A percentile compares a stretch with the other conserved stretches of the same genome.
Conservation (phyloP, 2,329 filamentous ascomycete species). For the Paecilomyces variotii region DNA sequence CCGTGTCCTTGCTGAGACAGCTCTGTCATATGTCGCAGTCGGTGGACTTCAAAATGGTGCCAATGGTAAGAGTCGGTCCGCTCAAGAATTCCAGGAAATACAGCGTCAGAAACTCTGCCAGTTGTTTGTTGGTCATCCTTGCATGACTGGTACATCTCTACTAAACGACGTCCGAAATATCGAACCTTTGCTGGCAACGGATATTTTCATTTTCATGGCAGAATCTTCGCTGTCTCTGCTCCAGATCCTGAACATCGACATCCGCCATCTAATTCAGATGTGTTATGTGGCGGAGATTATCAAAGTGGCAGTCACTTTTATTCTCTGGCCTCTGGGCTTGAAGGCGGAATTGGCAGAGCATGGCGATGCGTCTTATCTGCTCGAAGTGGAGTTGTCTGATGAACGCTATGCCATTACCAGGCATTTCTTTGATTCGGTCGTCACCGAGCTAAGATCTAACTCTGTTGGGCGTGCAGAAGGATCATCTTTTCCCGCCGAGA, state of each 20-base stretch:
- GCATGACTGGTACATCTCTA: conserved; percentile 24
- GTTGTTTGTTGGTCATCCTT: conserved; percentile 57
- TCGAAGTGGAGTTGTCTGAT: conserved; percentile 19
- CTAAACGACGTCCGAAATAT: conserved; percentile 30
- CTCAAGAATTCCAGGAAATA: conserved; percentile 59
- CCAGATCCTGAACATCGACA: conserved; percentile 60
- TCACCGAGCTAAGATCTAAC: conserved; percentile 28
- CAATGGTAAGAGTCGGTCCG: conserved; percentile 48
- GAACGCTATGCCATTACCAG: conserved; percentile 21
- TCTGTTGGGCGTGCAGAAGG: conserved; percentile 26
- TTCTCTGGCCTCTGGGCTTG: conserved; percentile 29
- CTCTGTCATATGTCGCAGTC: conserved; percentile 72
- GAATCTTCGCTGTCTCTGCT: conserved; percentile 67
- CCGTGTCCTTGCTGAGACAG: conserved; percentile 80
- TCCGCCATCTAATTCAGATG: conserved; percentile 70
- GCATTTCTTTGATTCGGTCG: conserved; percentile 31
- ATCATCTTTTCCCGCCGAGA: conserved; percentile 27
- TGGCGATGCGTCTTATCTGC: conserved; percentile 18
- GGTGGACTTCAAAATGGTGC: conserved; percentile 58
- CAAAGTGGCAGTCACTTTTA: conserved; percentile 61
- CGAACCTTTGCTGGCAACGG: conserved; percentile 30
- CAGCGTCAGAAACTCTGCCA: conserved; percentile 66
- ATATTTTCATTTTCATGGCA: conserved; percentile 57
- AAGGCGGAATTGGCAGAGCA: conserved; percentile 25
- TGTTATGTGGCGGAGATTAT: conserved; percentile 89